Percentiles rank a stretch among this genome's conserved stretches.
These are phyloP conservation scores for Globisporangium carolinianum DNA, from an alignment of 352 stramenopile species.

Conservation along the genomic window DNA sequence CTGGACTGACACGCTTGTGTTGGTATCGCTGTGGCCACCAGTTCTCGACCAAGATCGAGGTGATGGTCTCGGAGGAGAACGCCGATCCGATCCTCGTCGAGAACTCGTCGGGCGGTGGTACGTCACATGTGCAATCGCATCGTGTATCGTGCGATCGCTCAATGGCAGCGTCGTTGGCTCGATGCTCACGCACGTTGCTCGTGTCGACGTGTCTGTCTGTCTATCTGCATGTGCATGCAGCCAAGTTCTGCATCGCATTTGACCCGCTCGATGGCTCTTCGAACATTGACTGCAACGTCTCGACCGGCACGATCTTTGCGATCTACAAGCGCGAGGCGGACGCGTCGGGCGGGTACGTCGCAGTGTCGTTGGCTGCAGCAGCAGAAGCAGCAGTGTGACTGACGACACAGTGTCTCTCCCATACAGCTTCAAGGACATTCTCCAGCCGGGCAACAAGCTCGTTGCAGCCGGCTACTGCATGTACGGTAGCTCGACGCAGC, in stretches of 20 bases:
- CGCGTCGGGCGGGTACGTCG: slow-evolving; percentile 36
- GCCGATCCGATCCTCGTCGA: slow-evolving; percentile 96
- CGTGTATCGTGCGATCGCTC: no score
- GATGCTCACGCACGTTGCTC: neutral
- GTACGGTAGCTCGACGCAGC: slow-evolving; percentile 97
- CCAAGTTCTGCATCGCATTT: slow-evolving; percentile 97
- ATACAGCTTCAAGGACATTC: slow-evolving; percentile 84
- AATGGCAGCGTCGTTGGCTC: no score
- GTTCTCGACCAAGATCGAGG: slow-evolving; percentile 95
- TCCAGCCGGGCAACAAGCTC: slow-evolving; percentile 91
- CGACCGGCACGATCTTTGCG: slow-evolving; percentile 97
- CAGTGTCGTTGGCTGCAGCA: no score
- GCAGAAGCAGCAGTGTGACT: neutral
- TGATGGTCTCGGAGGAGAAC: slow-evolving; percentile 98
- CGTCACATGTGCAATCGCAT: no score
- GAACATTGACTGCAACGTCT: slow-evolving; percentile 99
- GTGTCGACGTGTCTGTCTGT: neutral
- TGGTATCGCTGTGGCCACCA: slow-evolving; percentile 1
- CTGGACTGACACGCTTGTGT: no score
- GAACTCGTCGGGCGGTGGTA: slow-evolving; percentile 28
- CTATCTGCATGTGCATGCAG: slow-evolving; percentile 19
- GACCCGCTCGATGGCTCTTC: slow-evolving; percentile 97
- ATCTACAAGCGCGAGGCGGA: slow-evolving; percentile 90
- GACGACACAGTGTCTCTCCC: neutral
- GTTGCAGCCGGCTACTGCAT: slow-evolving; percentile 98